phyloP scores from a whole-genome alignment of 1,284 basidiomycete species.

The Xanthoconium separans region DNA sequence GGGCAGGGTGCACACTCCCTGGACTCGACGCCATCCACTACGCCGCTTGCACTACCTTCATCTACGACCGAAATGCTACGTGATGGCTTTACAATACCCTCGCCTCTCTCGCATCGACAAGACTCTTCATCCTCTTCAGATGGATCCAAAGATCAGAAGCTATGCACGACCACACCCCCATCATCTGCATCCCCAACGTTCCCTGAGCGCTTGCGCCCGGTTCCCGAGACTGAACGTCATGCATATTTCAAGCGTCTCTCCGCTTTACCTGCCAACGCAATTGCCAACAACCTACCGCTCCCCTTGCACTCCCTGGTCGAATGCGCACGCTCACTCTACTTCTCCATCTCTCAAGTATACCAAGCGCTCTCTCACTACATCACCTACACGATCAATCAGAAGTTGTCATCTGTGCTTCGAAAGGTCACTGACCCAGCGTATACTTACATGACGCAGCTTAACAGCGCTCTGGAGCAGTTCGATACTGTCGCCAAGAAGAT shows the following conservation, averaged over 20 bases:
- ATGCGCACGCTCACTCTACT: conserved; percentile 88
- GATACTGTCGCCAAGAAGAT: conserved; percentile 78
- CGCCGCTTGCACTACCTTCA: conserved; percentile 13
- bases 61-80: conserved; percentile 19
- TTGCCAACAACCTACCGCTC: conserved; percentile 71
- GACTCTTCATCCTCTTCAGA: conserved; percentile 43
- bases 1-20: conserved; percentile 25
- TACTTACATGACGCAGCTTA: conserved; percentile 80
- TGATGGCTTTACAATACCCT: conserved; percentile 45
- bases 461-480: conserved; percentile 90
- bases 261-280: conserved; percentile 60
- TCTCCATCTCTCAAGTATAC: conserved; percentile 91
- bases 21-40: conserved; percentile 11
- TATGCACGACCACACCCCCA: conserved; percentile 38
- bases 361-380: conserved; percentile 89
- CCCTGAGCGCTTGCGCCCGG: conserved; percentile 43
- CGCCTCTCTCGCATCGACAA: conserved; percentile 42
- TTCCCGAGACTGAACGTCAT: conserved; percentile 80
- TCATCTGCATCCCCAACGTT: conserved; percentile 45
- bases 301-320: conserved; percentile 80
- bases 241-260: conserved; percentile 92
- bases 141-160: conserved; percentile 27
- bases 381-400: conserved; percentile 82
- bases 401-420: conserved; percentile 77
- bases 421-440: conserved; percentile 88